These are phyloP conservation scores for Aspergillus unguis DNA, from an alignment of 2,329 filamentous ascomycete species.

Conservation along the genomic window DNA sequence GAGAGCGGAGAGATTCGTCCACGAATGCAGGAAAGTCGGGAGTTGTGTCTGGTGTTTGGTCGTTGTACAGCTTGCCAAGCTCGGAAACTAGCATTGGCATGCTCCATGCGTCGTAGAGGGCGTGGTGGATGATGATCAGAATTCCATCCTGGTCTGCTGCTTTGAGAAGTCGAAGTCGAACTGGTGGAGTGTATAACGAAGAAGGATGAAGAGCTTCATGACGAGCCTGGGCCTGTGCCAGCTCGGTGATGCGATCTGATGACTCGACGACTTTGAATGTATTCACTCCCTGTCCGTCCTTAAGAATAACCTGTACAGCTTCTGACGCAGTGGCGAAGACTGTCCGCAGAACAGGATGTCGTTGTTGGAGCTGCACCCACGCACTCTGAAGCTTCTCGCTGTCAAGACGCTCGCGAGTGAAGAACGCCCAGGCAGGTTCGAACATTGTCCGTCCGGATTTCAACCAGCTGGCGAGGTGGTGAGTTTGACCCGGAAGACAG, in stretches of 20 bases:
- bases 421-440: conserved; percentile 32
- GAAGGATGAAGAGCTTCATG: conserved; percentile 26
- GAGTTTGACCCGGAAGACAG: conserved; percentile 33
- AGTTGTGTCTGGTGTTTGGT: conserved; percentile 10
- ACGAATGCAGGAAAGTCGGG: conserved; percentile 26
- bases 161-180: conserved; percentile 28
- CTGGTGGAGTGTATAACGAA: conserved; percentile 30
- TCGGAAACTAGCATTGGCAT: conserved; percentile 33
- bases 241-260: conserved; percentile 10
- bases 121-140: conserved; percentile 33
- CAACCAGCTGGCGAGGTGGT: conserved; percentile 33
- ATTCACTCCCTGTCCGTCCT: conserved; percentile 14
- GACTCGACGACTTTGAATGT: conserved; percentile 25
- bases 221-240: conserved; percentile 20
- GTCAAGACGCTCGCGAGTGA: conserved; percentile 24
- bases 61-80: conserved; percentile 27
- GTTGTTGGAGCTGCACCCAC: conserved; percentile 30
- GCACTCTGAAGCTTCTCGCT: conserved; percentile 23
- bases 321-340: conserved; percentile 30
- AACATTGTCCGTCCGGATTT: conserved; percentile 30
- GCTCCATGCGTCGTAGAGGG: conserved; percentile 37
- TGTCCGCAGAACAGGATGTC: conserved; percentile 34
- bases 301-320: conserved; percentile 31
- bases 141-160: conserved; percentile 28
- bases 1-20: conserved; percentile 20